Evolutionary conservation across 805 yeast species (phyloP).

Genomic region (Diddensiella caesifluorescens): DNA sequence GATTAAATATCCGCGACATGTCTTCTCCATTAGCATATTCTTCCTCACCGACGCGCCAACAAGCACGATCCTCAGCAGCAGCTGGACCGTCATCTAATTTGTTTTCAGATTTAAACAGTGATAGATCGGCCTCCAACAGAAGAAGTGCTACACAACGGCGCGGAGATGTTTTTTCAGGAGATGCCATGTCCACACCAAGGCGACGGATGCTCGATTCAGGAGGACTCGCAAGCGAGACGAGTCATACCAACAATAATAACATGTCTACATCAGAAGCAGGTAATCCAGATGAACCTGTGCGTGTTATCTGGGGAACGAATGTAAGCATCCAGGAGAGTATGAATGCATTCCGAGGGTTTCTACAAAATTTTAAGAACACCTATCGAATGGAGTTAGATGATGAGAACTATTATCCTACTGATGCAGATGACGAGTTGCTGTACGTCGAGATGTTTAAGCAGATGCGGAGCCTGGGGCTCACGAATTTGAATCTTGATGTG

Average conservation of each 20-base stretch:
- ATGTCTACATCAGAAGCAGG: conserved; percentile 21
- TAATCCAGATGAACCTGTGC: conserved; percentile 62
- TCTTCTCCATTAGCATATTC: conserved; percentile 40
- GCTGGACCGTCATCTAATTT: conserved; percentile 10
- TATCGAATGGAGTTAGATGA: conserved; percentile 42
- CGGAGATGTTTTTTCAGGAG: conserved; percentile 74
- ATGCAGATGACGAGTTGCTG: conserved; percentile 64
- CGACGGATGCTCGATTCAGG: conserved; percentile 47
- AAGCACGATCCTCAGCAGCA: conserved; percentile 6
- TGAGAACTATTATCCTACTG: conserved; percentile 29
- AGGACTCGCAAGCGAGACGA: conserved; percentile 26
- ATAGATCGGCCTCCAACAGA: conserved; percentile 22
- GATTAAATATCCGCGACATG: conserved; percentile 14
- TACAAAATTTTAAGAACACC: conserved; percentile 76
- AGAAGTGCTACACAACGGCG: conserved; percentile 46
- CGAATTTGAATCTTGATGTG: conserved; percentile 81
- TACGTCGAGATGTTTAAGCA: conserved; percentile 68
- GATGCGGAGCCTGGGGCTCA: conserved; percentile 72
- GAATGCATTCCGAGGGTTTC: conserved; percentile 70
- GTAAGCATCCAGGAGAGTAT: conserved; percentile 87
- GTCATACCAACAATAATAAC: conserved; percentile 3
- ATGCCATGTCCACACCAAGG: conserved; percentile 61
- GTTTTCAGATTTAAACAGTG: conserved; percentile 22
- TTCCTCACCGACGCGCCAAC: conserved; percentile 34
- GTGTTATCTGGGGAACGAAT: conserved; percentile 98